Percentiles rank a stretch among this genome's conserved stretches.
Evolutionary conservation across 108 stramenopile species (phyloP).

Genomic region (Stephanodiscus triporus): DNA sequence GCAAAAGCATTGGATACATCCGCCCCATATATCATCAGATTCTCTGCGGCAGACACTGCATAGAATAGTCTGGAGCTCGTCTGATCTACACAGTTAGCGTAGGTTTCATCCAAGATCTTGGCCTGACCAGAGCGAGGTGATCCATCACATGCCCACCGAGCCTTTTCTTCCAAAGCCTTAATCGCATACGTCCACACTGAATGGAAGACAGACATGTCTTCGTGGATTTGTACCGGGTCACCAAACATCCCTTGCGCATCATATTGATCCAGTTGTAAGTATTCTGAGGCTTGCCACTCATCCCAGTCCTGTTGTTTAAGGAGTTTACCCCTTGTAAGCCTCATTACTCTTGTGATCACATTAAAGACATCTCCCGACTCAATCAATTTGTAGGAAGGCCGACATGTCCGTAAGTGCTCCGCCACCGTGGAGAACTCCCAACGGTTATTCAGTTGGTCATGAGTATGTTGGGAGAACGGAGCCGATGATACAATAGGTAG

Average conservation of each 20-base stretch:
- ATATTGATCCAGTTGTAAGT: constrained; percentile 17
- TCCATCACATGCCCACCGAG: not conserved
- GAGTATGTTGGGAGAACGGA: no score
- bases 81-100: no score
- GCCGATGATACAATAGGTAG: no score
- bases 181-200: constrained; percentile 10
- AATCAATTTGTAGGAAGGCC: not conserved
- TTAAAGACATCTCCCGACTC: not conserved
- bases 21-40: not conserved
- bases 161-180: constrained; percentile 7
- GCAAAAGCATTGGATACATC: constrained; percentile 21
- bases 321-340: constrained; percentile 4
- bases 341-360: not conserved
- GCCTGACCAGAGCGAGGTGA: no score
- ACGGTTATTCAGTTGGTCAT: no score
- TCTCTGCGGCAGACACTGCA: not conserved
- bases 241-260: constrained; percentile 18
- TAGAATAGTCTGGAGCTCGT: not conserved
- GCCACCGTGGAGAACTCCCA: no score
- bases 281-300: constrained; percentile 10
- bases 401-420: not conserved
- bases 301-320: constrained; percentile 6
- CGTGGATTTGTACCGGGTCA: not conserved
- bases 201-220: not conserved
- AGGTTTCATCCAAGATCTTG: no score